Conservation (phyloP, 108 stramenopile species). For the Cyclotella atomus region DNA sequence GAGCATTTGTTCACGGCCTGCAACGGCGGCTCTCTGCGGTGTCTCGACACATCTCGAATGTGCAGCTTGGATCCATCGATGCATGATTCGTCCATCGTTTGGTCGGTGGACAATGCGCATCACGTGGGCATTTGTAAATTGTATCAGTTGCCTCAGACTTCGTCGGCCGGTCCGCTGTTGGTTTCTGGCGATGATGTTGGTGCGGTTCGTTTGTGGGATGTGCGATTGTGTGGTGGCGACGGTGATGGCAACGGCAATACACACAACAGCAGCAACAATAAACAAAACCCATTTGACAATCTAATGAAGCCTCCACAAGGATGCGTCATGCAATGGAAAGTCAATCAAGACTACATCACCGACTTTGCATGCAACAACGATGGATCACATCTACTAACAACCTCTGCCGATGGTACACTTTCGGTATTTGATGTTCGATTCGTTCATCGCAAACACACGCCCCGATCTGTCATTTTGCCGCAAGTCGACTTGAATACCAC, state of each 20-base stretch:
- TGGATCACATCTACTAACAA: constrained; percentile 70
- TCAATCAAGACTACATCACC: constrained; percentile 87
- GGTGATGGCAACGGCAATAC: background rate
- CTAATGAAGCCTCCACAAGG: constrained; percentile 56
- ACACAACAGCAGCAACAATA: constrained; percentile 3
- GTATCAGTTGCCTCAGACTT: constrained; percentile 57
- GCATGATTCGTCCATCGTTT: constrained; percentile 49
- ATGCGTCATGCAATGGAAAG: constrained; percentile 72
- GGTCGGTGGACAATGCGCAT: constrained; percentile 68
- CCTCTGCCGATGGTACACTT: constrained; percentile 80
- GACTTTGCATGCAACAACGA: constrained; percentile 67
- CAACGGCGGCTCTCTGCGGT: constrained; percentile 65
- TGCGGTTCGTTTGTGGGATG: constrained; percentile 82
- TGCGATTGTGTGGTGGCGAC: constrained; percentile 30
- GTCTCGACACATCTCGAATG: constrained; percentile 63
- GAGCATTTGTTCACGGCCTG: constrained; percentile 70
- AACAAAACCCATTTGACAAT: constrained; percentile 40
- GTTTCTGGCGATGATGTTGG: constrained; percentile 88
- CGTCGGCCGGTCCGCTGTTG: constrained; percentile 53
- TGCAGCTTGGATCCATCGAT: constrained; percentile 46
- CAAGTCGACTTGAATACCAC: constrained; percentile 9
- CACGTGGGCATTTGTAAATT: constrained; percentile 59
- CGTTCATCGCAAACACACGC: constrained; percentile 23
- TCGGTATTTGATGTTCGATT: constrained; percentile 77
- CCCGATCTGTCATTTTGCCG: constrained; percentile 28